Percentiles rank a stretch among this genome's conserved stretches.
phyloP scores from a whole-genome alignment of 306 rosid genomes.

The Fagus crenata region DNA sequence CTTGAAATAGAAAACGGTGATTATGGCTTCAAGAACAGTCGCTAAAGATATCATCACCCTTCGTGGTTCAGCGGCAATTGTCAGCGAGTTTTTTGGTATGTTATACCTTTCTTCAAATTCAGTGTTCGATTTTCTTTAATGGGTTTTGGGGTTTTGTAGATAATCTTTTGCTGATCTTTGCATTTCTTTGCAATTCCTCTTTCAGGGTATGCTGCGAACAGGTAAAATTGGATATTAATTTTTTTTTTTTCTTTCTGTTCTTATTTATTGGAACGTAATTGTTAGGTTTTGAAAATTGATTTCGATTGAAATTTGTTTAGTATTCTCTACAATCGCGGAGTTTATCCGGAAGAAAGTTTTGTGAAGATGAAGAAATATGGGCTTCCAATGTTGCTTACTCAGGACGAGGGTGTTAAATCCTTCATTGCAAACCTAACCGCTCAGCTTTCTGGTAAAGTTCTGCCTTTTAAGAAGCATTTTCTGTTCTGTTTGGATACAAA shows the following conservation, averaged over 20 bases:
- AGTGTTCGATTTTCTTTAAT: neutral
- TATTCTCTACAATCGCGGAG: slow-evolving; percentile 83
- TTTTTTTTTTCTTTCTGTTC: neutral
- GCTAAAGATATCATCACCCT: slow-evolving; percentile 93
- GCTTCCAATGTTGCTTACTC: slow-evolving; percentile 91
- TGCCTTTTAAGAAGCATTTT: neutral
- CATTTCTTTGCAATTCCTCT: slow-evolving; percentile 13
- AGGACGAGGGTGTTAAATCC: slow-evolving; percentile 87
- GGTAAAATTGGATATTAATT: slow-evolving; percentile 41
- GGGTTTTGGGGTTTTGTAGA: neutral
- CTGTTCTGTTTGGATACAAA: neutral
- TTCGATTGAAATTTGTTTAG: slow-evolving; percentile 35
- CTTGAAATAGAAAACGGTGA: neutral
- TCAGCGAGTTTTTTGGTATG: slow-evolving; percentile 95
- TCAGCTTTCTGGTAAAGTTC: slow-evolving; percentile 75
- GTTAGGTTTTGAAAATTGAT: neutral
- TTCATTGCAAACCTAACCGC: slow-evolving; percentile 69
- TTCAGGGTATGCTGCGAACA: slow-evolving; percentile 96
- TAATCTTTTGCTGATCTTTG: slow-evolving; percentile 20
- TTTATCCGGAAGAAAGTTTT: slow-evolving; percentile 95
- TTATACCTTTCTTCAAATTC: neutral
- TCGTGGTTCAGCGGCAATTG: slow-evolving; percentile 94
- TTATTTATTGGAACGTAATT: neutral
- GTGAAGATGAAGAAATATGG: slow-evolving; percentile 94
- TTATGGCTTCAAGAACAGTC: slow-evolving; percentile 70